Evolutionary conservation across 768 basidiomycete species (phyloP), one percentile per base, ranked within the genome.

Genomic region (Boletus rubescentipes): DNA sequence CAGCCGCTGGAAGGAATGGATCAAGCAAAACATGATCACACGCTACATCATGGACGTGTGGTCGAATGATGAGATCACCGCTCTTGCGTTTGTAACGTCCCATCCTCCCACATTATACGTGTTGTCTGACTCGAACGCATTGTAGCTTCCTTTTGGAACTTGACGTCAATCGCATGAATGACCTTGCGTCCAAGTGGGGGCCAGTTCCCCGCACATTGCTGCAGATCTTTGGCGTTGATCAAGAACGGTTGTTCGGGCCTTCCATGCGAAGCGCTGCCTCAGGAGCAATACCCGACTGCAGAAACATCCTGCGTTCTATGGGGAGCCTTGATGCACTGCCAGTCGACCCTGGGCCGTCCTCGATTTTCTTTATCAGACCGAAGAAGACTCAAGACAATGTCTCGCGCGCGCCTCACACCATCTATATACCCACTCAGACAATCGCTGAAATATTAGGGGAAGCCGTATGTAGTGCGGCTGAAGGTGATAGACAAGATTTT

Each of bases 1-100:
- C 9, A 37, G 20, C 9, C 56, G 39, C 16, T 57, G 42, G 52
- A 46, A 49, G 29, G 41, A 46, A 9, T 57, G 52, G 53, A 54
- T 43, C 9, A 54, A 49, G 43, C 32, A 46, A 40, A 21, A n/a
- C 9, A 30, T 42, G 39, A 30, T 48, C 29, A 46, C 5, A 4
- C 51, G 40, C 30, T 56, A 47, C 20, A 47, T 47, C n/a, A 53
- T 53, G 46, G 43, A 53, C 20, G 29, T 46, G 2, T 53, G 50
- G 50, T 30, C 45, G 3, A 16, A 4, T 3, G 35, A 53, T 29
- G 55, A 53, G 34, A 37, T 53, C 7, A 15, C 46, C 18, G 51
- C 34, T 36, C 55, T 56, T 16, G 45, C 45, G 55, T 53, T 4
- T 16, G 54, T 45, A 31, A 41, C 38, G 14, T 18, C 34, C 9